Evolutionary conservation across 257 asterid species (phyloP).

Genomic region (Ophiorrhiza pumila): DNA sequence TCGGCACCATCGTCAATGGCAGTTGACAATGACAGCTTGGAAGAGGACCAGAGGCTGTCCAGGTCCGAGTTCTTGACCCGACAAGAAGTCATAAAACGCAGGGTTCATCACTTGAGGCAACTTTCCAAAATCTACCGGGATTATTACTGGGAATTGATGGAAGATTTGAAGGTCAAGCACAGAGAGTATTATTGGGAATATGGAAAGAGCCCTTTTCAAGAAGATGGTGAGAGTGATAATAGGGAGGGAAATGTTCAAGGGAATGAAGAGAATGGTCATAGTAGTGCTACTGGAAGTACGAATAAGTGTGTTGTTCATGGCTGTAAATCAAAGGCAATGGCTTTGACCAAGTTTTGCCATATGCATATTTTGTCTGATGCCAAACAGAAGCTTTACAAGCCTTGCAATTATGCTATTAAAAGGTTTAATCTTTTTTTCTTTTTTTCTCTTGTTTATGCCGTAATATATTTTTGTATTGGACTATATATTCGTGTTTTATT

Average conservation of each 20-base stretch:
- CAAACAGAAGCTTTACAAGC: slow-evolving; percentile 79
- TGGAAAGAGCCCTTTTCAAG: slow-evolving; percentile 66
- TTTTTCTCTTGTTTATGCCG: not conserved
- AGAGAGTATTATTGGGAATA: slow-evolving; percentile 71
- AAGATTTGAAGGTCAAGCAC: slow-evolving; percentile 58
- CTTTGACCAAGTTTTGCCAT: slow-evolving; percentile 52
- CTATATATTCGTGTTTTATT: not conserved
- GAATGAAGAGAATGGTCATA: not conserved
- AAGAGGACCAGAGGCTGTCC: slow-evolving; percentile 44
- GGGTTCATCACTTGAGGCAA: slow-evolving; percentile 56
- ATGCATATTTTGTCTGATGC: slow-evolving; percentile 71
- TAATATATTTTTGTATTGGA: not conserved
- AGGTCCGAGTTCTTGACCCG: slow-evolving; percentile 60
- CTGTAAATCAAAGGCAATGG: slow-evolving; percentile 63
- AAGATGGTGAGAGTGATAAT: slow-evolving; percentile 46
- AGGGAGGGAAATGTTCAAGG: slow-evolving; percentile 10
- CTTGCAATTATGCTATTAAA: slow-evolving; percentile 66
- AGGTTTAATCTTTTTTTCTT: slow-evolving; percentile 64
- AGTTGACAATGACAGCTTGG: slow-evolving; percentile 60
- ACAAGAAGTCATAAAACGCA: slow-evolving; percentile 56
- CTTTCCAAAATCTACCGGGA: slow-evolving; percentile 64
- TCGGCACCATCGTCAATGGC: slow-evolving; percentile 33
- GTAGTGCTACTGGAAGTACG: not conserved
- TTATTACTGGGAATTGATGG: slow-evolving; percentile 81
- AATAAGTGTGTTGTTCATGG: slow-evolving; percentile 42